Evolutionary conservation across 805 yeast species (phyloP).

Genomic region (Clavispora fructus): DNA sequence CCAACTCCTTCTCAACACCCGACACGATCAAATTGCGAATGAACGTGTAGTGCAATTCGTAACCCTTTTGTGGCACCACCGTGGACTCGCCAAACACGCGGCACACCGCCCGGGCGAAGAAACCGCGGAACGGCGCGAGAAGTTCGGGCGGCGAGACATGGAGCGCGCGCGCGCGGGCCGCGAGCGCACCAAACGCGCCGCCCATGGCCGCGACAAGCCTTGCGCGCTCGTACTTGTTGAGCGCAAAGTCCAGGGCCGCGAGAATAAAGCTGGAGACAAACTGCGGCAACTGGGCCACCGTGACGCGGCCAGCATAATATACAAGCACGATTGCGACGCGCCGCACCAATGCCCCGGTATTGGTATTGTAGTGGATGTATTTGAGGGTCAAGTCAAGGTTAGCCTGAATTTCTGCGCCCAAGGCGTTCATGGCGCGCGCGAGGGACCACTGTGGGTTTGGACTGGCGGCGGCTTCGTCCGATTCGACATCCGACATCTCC

Average conservation of each 20-base stretch:
- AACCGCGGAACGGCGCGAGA: neutral
- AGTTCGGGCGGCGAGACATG: neutral
- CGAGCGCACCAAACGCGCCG: neutral
- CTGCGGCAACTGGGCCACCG: neutral
- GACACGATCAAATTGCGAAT: conserved; percentile 4
- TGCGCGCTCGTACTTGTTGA: conserved; percentile 14
- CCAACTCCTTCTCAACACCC: neutral
- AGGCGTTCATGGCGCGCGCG: neutral
- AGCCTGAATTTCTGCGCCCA: neutral
- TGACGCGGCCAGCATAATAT: neutral
- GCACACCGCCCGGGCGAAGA: neutral
- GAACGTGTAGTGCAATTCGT: conserved; percentile 20
- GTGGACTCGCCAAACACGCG: neutral
- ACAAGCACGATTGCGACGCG: neutral
- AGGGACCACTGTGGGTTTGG: neutral
- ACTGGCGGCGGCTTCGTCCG: too few species aligned
- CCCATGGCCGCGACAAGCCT: neutral
- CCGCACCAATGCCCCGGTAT: neutral
- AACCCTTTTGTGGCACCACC: conserved; percentile 4
- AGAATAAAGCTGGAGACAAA: conserved; percentile 8
- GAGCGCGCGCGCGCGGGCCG: neutral
- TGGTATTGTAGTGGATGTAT: conserved; percentile 17
- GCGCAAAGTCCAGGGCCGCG: conserved; percentile 25
- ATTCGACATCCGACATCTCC: too few species aligned
- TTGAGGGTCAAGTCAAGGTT: conserved; percentile 10